Evolutionary conservation across 805 yeast species (phyloP), one percentile per base, ranked within the genome.

Genomic region (Isabelozyma heimii): DNA sequence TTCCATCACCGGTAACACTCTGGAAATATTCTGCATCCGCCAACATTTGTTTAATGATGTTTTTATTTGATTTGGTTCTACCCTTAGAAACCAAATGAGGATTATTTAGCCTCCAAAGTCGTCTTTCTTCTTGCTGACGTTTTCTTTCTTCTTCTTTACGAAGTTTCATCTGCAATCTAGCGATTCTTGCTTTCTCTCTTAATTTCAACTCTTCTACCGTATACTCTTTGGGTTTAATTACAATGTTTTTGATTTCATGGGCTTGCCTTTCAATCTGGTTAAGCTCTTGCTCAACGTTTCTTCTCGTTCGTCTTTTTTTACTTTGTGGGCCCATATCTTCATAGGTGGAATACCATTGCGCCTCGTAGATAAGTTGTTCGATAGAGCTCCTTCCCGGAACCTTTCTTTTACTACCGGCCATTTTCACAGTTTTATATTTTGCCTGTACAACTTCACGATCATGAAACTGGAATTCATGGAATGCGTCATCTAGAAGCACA

Each of bases 291-390:
- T 42, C 28, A 40, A 27, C 37, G 17, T 37, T 37, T 46, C 37
- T 42, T 47, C 28, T 47, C 26, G 53, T 50, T 30, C 57, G 45
- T 24, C 55, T 44, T 4, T 57, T 48, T n/a, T 57, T 43, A 13
- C 47, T 13, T 17, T 46, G 28, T 8, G 48, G 16, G 8, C 43
- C 40, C 10, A 27, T 9, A 8, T 65, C 60, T 12, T 39, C 40
- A 5, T 20, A 8, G 5, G 66, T 60, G 1, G 62, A 44, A 41
- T 61, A 63, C 78, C 77, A 73, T 47, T 68, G 62, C 0, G 77
- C 75, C 46, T 69, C 74, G 49, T 72, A 73, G 8, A 69, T 52
- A 24, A 73, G 61, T 27, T 65, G 53, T 37, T 71, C 76, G n/a
- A 59, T 54, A 5, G 51, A 45, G 39, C 53, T 63, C 8, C 35